Conservation (phyloP, 176 grass and related monocot species). For the Dactylis glomerata region DNA sequence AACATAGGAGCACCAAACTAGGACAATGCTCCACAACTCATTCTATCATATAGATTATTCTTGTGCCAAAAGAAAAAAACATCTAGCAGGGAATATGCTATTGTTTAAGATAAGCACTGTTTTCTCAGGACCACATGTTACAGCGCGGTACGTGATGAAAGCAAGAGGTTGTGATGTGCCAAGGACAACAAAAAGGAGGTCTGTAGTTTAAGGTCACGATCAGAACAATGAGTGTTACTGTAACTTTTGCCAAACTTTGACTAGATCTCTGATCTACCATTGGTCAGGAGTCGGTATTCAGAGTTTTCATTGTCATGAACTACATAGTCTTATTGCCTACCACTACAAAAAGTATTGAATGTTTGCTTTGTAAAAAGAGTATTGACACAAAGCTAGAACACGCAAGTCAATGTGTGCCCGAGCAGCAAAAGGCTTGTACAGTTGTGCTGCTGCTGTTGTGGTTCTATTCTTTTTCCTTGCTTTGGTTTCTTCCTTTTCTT, state of each 20-base stretch:
- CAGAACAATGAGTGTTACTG: slow-evolving; percentile 19
- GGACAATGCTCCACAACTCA: background rate
- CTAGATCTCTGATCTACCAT: slow-evolving; percentile 1
- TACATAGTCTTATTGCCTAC: slow-evolving; percentile 29
- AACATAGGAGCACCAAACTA: background rate
- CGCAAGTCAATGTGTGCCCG: background rate
- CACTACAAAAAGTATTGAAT: background rate
- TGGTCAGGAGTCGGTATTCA: slow-evolving; percentile 8
- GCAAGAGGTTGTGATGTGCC: slow-evolving; percentile 24
- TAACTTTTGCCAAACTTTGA: slow-evolving; percentile 31
- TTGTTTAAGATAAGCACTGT: slow-evolving; percentile 32
- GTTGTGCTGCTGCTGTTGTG: background rate
- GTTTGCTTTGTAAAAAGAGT: slow-evolving; percentile 1
- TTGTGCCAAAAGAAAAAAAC: background rate
- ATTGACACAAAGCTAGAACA: slow-evolving; percentile 25
- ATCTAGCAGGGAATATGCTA: slow-evolving; percentile 33
- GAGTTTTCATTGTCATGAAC: slow-evolving; percentile 25
- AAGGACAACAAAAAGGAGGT: background rate
- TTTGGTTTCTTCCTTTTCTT: background rate
- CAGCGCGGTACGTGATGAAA: slow-evolving; percentile 22
- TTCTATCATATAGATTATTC: slow-evolving; percentile 14
- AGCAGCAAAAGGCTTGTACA: background rate
- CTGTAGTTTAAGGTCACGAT: slow-evolving; percentile 34
- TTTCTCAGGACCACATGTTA: slow-evolving; percentile 30
- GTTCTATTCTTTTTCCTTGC: background rate